Percentiles rank a stretch among this genome's conserved stretches.
phyloP scores from a whole-genome alignment of 1,284 basidiomycete species.

The Sporisorium graminicola region DNA sequence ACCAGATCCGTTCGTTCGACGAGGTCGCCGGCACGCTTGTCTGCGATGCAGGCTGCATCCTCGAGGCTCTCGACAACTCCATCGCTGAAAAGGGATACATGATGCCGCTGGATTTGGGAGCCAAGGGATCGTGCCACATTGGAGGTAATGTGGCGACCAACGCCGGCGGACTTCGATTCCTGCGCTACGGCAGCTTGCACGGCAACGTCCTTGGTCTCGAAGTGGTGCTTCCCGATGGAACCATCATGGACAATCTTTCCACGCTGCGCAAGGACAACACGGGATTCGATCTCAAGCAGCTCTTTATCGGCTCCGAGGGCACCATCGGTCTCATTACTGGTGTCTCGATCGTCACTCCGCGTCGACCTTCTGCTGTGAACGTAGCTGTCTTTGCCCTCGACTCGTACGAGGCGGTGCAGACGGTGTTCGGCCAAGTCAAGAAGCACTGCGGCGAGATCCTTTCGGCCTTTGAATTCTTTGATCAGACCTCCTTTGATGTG shows the following conservation, averaged over 20 bases:
- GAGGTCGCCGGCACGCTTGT: constrained; percentile 75
- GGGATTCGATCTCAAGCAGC: constrained; percentile 97
- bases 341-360: constrained; percentile 93
- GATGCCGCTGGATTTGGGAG: constrained; percentile 96
- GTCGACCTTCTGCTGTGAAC: constrained; percentile 76
- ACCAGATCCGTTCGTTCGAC: constrained; percentile 89
- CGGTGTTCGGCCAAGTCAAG: constrained; percentile 74
- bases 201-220: constrained; percentile 97
- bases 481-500: constrained; percentile 87
- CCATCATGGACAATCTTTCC: constrained; percentile 73
- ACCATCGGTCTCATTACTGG: constrained; percentile 95
- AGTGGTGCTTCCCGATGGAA: constrained; percentile 93
- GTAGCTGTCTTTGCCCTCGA: constrained; percentile 75
- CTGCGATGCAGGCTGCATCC: constrained; percentile 88
- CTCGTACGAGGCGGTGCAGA: constrained; percentile 74
- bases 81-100: constrained; percentile 90
- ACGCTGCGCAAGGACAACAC: constrained; percentile 96
- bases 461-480: constrained; percentile 97
- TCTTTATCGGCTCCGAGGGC: constrained; percentile 98
- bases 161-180: constrained; percentile 91
- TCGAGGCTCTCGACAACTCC: constrained; percentile 90
- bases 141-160: constrained; percentile 98
- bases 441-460: constrained; percentile 91
- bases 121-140: constrained; percentile 98
- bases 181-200: constrained; percentile 95